phyloP scores from a whole-genome alignment of 371 early-diverging fungal genomes.

The Mucor piriformis region DNA sequence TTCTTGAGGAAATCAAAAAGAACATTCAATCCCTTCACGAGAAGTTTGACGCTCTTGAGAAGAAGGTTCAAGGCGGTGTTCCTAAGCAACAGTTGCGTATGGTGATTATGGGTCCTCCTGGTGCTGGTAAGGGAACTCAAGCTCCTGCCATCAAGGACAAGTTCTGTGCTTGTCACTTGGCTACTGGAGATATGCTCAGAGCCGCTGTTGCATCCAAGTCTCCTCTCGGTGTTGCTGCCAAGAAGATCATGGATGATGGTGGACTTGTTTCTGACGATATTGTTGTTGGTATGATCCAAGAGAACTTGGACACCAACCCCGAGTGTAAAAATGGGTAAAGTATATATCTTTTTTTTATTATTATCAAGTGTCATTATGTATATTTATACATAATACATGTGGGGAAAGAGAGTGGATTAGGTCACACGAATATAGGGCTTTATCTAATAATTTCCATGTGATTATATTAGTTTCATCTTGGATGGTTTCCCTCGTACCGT shows the following conservation, averaged over 20 bases:
- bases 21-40: slow-evolving; percentile 54
- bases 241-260: slow-evolving; percentile 98
- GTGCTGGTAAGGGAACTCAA: slow-evolving; percentile 99
- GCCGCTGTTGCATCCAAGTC: slow-evolving; percentile 94
- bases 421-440: background rate
- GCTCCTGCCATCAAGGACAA: slow-evolving; percentile 93
- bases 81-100: slow-evolving; percentile 68
- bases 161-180: slow-evolving; percentile 96
- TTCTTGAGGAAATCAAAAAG: slow-evolving; percentile 61
- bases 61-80: slow-evolving; percentile 47
- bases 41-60: slow-evolving; percentile 53
- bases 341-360: slow-evolving; percentile 5
- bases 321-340: slow-evolving; percentile 90
- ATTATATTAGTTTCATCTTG: slow-evolving; percentile 84
- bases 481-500: slow-evolving; percentile 99
- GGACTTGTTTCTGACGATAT: slow-evolving; percentile 98
- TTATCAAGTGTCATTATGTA: too few species aligned
- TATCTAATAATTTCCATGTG: background rate
- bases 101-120: slow-evolving; percentile 98
- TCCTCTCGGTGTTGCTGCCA: slow-evolving; percentile 91
- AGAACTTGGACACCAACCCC: slow-evolving; percentile 88
- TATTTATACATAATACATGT: background rate
- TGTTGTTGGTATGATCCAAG: slow-evolving; percentile 95
- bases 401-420: background rate
- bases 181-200: slow-evolving; percentile 99